A percentile compares a stretch with the other conserved stretches of the same genome.
Evolutionary conservation across 352 stramenopile genomes (phyloP).

Genomic region (Peronospora belbahrii): DNA sequence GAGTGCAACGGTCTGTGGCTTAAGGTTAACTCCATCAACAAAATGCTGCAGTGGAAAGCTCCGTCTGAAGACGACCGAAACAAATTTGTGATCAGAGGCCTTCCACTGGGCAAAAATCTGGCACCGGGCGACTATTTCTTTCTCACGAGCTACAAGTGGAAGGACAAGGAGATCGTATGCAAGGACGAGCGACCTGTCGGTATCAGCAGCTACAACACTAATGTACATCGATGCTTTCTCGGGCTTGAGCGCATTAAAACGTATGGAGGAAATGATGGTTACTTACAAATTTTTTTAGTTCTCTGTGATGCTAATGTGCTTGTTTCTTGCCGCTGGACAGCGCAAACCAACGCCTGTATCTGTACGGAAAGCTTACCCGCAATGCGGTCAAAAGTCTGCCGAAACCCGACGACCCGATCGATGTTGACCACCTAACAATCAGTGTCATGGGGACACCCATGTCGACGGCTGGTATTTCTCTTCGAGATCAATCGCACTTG

Average conservation of each 20-base stretch:
- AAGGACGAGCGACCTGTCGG: constrained; percentile 69
- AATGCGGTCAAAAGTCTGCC: constrained; percentile 65
- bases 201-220: constrained; percentile 80
- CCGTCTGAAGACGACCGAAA: constrained; percentile 76
- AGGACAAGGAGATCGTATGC: constrained; percentile 81
- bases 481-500: constrained; percentile 23
- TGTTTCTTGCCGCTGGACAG: constrained; percentile 17
- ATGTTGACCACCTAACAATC: constrained; percentile 58
- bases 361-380: constrained; percentile 75
- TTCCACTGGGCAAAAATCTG: constrained; percentile 66
- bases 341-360: constrained; percentile 55
- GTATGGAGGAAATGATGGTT: constrained; percentile 32
- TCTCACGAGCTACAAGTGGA: constrained; percentile 80
- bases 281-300: constrained; percentile 1
- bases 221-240: constrained; percentile 76
- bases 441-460: constrained; percentile 49
- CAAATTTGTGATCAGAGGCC: constrained; percentile 80
- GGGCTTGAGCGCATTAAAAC: constrained; percentile 72
- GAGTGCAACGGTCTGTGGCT: constrained; percentile 86
- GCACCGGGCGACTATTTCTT: constrained; percentile 82
- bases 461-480: constrained; percentile 10
- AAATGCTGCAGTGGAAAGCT: constrained; percentile 83
- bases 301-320: constrained; percentile 1
- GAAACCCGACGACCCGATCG: constrained; percentile 45
- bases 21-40: constrained; percentile 60